These are phyloP conservation scores for Saksenaea oblongispora DNA, from an alignment of 371 early-diverging fungal species.

Conservation along the genomic window DNA sequence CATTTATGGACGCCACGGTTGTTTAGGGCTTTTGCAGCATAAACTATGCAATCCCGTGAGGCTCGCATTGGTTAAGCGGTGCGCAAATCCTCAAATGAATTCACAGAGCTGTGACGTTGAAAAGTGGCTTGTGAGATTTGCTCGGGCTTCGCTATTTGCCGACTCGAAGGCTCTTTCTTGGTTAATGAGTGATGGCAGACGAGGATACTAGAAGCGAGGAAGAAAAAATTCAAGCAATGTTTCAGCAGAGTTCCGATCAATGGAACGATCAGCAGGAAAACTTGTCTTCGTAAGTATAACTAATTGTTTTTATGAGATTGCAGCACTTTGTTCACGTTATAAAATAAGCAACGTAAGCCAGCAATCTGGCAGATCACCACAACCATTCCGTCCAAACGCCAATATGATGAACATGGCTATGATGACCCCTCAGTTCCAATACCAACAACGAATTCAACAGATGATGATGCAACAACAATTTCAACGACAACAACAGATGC, in stretches of 20 bases:
- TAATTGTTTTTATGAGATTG: neutral
- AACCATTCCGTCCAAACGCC: slow-evolving; percentile 28
- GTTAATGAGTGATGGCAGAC: slow-evolving; percentile 22
- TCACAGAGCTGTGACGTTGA: too few relatives aligned
- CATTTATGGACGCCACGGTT: too few relatives aligned
- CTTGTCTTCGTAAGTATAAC: slow-evolving; percentile 14
- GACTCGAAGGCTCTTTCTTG: neutral
- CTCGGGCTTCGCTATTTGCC: too few relatives aligned
- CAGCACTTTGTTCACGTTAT: neutral
- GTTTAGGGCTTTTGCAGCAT: too few relatives aligned
- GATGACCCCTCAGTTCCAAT: slow-evolving; percentile 40
- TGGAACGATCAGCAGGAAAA: slow-evolving; percentile 32
- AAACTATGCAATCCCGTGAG: too few relatives aligned
- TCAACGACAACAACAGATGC: slow-evolving; percentile 39
- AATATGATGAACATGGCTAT: slow-evolving; percentile 38
- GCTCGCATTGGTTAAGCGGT: too few relatives aligned
- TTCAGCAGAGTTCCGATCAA: slow-evolving; percentile 28
- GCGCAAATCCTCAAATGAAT: too few relatives aligned
- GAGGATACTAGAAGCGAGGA: slow-evolving; percentile 29
- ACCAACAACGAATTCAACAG: slow-evolving; percentile 39
- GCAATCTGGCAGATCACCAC: slow-evolving; percentile 19
- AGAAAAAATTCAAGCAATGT: slow-evolving; percentile 35
- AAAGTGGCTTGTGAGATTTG: too few relatives aligned
- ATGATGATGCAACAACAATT: slow-evolving; percentile 42
- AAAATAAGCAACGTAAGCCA: slow-evolving; percentile 5